Evolutionary conservation across 345 rosid species (phyloP).

Genomic region (Camelina laxa): DNA sequence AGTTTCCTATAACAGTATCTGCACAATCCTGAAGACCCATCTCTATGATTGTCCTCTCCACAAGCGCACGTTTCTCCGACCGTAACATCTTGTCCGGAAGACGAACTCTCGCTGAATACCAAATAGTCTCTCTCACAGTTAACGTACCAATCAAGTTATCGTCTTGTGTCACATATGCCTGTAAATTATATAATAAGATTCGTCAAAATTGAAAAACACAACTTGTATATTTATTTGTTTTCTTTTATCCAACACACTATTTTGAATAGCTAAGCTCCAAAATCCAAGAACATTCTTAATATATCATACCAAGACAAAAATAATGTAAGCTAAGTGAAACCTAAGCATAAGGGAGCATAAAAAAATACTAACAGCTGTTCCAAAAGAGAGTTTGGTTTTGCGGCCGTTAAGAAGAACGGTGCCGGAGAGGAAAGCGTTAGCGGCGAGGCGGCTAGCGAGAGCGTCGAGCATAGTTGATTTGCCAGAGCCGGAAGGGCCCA

Average conservation of each 20-base stretch:
- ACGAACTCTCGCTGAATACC: constrained; percentile 84
- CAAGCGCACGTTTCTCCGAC: constrained; percentile 78
- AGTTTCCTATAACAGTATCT: constrained; percentile 88
- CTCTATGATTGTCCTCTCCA: constrained; percentile 85
- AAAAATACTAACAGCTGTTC: constrained; percentile 78
- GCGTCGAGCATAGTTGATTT: constrained; percentile 95
- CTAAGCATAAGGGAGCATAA: constrained; percentile 9
- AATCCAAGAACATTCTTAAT: constrained; percentile 34
- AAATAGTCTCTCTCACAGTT: constrained; percentile 91
- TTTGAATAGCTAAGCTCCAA: constrained; percentile 42
- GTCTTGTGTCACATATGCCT: constrained; percentile 99
- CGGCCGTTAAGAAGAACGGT: constrained; percentile 85
- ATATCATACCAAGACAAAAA: constrained; percentile 29
- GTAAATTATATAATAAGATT: background rate
- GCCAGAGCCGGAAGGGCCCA: constrained; percentile 98
- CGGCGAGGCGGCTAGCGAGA: constrained; percentile 82
- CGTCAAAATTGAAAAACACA: background rate
- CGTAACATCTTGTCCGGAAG: constrained; percentile 87
- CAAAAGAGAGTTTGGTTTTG: constrained; percentile 92
- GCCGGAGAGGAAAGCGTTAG: constrained; percentile 90
- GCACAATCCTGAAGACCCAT: constrained; percentile 99
- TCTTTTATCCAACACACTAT: background rate
- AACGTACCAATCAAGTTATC: constrained; percentile 92
- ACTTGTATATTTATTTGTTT: background rate
- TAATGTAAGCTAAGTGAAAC: constrained; percentile 23